These are phyloP conservation scores for Saururus chinensis DNA, from an alignment of 164 flowering plant species.

Conservation along the genomic window DNA sequence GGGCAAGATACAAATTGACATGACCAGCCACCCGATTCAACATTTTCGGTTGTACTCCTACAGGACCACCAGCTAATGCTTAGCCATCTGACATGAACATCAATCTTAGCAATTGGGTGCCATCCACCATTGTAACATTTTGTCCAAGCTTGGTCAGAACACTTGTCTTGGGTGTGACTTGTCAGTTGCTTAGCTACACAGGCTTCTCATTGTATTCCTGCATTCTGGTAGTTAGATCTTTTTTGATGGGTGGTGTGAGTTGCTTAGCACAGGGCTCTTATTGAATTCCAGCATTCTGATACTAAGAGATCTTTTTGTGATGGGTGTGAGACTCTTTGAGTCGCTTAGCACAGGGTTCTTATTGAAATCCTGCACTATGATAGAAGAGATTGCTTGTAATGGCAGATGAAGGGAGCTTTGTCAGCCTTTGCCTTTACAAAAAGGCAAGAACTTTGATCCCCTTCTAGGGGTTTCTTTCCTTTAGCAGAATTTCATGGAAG, in stretches of 20 bases:
- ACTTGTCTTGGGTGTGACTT: not conserved
- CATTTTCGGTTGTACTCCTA: not conserved
- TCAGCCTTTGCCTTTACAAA: constrained; percentile 1
- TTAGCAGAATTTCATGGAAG: constrained; percentile 6
- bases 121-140: not conserved
- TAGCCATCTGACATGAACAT: not conserved
- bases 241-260: too few relatives aligned
- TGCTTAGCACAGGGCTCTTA: too few relatives aligned
- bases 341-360: too few relatives aligned
- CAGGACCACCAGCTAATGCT: not conserved
- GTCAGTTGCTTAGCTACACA: too few relatives aligned
- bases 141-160: not conserved
- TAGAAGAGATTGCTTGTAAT: not conserved
- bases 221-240: too few relatives aligned
- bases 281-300: too few relatives aligned
- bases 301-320: too few relatives aligned
- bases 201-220: too few relatives aligned
- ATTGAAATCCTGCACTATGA: too few relatives aligned
- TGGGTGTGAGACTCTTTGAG: not conserved
- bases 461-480: not conserved
- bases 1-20: not conserved
- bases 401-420: not conserved
- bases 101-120: not conserved
- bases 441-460: not conserved
- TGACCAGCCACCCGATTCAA: not conserved